Evolutionary conservation across 129 eudicot genomes (phyloP), one percentile per base, ranked within the genome.

Genomic region (Lactuca saligna): DNA sequence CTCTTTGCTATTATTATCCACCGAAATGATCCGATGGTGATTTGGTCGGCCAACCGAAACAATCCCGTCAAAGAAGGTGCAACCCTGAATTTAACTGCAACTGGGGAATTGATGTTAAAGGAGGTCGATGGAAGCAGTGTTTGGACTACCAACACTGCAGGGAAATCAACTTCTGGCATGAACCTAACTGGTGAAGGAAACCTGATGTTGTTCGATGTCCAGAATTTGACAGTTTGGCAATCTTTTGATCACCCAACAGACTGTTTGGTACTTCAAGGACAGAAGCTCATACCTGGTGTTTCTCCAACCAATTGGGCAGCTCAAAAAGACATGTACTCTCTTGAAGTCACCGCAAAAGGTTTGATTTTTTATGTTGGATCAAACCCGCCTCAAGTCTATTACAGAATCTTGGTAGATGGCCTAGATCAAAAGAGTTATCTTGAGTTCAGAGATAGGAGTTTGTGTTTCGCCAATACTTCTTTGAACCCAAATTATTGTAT

Each of bases 41-140:
- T 79, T 4, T 79, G 83, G 82, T 61, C 63, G 53, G 82, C 82
- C 34, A 79, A 79, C 59, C 67, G 82, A 41, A 60, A 79, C 33
- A 46, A 54, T 11, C 66, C 71, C 1, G 75, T 73, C 2, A 34
- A 53, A 4, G 48, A 66, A 53, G 77, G 78, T 8, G 77, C 78
- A 25, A 53, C 1, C 14, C 50, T 80, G 5, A 53, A 39, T 48
- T 54, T 80, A 41, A 80, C 64, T 7, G 60, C 53, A 53, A 31
- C 29, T 3, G 84, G 80, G 29, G 66, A 70, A 2, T 65, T 74
- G 57, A 64, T 54, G 6, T 58, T 75, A 12, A 54, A 57, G 0
- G 83, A 74, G 69, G 74, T 12, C 8, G 69, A 69, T 80, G 84
- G 73, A 15, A 62, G 60, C 38, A 34, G 6, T 1, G 77, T 63